Evolutionary conservation across 768 basidiomycete genomes (phyloP), one percentile per base, ranked within the genome.

Genomic region (Suillus lakei): DNA sequence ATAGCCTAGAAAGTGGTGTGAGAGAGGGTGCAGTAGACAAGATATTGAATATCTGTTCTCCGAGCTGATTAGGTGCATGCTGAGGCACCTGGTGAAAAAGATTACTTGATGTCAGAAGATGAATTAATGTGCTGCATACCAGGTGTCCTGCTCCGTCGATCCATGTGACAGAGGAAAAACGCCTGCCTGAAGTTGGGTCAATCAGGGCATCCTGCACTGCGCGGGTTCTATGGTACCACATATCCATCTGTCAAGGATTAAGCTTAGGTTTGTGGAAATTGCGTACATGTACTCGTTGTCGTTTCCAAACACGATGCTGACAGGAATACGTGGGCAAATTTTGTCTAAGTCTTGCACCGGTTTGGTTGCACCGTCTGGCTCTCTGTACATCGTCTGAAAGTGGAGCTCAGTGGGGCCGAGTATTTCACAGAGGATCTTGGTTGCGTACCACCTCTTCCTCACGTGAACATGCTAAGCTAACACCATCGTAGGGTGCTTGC

Each of bases 351-450:
- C 80, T 46, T 78, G 71, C 9, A 90, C 81, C 7, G 89, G 87
- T 64, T 81, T 83, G 15, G 79, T 80, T 2, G 85, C 78, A 3
- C 88, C 89, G 5, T 85, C 82, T 30, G 75, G 73, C 63, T 91
- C 89, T 46, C 79, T 73, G 68, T 90, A 91, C 89, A 91, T 91
- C 1, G 82, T 83, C 88, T 89, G 59, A 50, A 64, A 39, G 51
- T 23, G 21, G 43, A 51, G 63, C 8, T 18, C 41, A 34, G 3
- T n/a, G 21, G 10, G 23, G 34, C n/a, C 32, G 7, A 61, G 41
- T 21, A 50, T 16, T 23, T 15, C n/a, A 32, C 12, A 30, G 66
- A 39, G 50, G 23, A 51, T 63, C 26, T 39, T 26, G 9, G 18
- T 41, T 9, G 77, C 85, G 64, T 67, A 89, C 88, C 58, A 80